These are phyloP conservation scores for Pugionium dolabratum DNA, from an alignment of 345 rosid species.

Conservation along the genomic window DNA sequence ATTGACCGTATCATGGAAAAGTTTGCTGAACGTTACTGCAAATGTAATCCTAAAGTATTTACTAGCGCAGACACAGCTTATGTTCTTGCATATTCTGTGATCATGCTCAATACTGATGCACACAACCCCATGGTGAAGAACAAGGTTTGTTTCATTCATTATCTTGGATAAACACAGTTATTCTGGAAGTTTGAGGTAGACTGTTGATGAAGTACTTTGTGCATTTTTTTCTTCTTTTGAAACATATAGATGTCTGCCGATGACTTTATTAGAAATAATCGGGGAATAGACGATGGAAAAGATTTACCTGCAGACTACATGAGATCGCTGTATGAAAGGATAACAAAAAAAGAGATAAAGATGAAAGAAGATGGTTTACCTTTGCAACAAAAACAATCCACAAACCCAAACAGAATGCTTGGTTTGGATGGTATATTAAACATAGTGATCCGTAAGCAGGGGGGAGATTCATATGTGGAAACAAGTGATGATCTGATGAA, in stretches of 20 bases:
- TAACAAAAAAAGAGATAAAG: constrained; percentile 80
- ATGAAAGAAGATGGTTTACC: constrained; percentile 64
- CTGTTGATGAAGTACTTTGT: constrained; percentile 33
- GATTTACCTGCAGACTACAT: constrained; percentile 81
- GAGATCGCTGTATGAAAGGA: constrained; percentile 68
- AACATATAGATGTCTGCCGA: constrained; percentile 45
- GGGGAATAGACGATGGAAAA: constrained; percentile 87
- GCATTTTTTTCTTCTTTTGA: constrained; percentile 25
- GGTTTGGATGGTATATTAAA: constrained; percentile 91
- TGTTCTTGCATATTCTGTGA: constrained; percentile 91
- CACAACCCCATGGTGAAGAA: constrained; percentile 91
- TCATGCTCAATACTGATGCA: constrained; percentile 92
- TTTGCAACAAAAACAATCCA: constrained; percentile 64
- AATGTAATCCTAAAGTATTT: constrained; percentile 79
- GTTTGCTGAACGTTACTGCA: constrained; percentile 90
- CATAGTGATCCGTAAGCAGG: constrained; percentile 73
- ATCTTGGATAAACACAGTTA: constrained; percentile 11
- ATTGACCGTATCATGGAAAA: constrained; percentile 95
- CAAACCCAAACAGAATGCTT: constrained; percentile 67
- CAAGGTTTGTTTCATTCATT: constrained; percentile 51
- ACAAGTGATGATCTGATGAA: constrained; percentile 80
- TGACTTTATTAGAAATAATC: constrained; percentile 75
- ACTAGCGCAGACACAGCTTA: constrained; percentile 90
- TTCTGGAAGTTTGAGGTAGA: constrained; percentile 29
- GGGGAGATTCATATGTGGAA: constrained; percentile 72